Percentiles rank a stretch among this genome's conserved stretches.
phyloP scores from a whole-genome alignment of 148 eudicot species.

The Dianthus caryophyllus region DNA sequence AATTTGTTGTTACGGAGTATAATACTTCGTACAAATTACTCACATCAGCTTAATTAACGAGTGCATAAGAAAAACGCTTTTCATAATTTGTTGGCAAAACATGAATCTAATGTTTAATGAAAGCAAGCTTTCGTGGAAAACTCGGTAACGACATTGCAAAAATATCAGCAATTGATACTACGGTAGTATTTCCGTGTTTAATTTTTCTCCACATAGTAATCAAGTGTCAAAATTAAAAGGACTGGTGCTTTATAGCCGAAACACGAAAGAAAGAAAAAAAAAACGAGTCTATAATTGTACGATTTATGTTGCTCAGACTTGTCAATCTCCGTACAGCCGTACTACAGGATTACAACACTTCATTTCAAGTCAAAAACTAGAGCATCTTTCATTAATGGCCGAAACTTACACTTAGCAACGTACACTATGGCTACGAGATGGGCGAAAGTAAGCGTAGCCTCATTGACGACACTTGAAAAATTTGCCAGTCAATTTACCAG shows the following conservation, averaged over 20 bases:
- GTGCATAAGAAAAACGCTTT: too few relatives aligned
- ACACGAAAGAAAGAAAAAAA: neutral
- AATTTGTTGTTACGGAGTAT: too few relatives aligned
- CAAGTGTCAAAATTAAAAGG: neutral
- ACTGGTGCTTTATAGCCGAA: neutral
- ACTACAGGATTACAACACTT: too few relatives aligned
- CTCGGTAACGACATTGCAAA: neutral
- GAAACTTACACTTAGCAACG: neutral
- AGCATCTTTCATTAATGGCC: too few relatives aligned
- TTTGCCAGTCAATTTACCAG: slow-evolving; percentile 2
- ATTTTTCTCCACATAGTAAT: too few relatives aligned
- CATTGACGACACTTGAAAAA: neutral
- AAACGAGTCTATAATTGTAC: neutral
- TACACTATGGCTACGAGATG: neutral
- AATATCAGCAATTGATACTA: neutral
- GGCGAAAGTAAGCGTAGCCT: neutral
- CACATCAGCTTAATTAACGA: neutral
- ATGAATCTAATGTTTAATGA: neutral
- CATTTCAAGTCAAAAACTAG: too few relatives aligned
- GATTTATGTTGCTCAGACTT: neutral
- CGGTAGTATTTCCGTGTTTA: too few relatives aligned
- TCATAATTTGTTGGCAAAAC: neutral
- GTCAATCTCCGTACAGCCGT: too few relatives aligned
- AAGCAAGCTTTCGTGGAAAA: neutral
- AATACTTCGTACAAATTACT: too few relatives aligned